Base-by-base conservation (phyloP, 1,284 basidiomycete species). In the Gastroboletus turbinatus region DNA sequence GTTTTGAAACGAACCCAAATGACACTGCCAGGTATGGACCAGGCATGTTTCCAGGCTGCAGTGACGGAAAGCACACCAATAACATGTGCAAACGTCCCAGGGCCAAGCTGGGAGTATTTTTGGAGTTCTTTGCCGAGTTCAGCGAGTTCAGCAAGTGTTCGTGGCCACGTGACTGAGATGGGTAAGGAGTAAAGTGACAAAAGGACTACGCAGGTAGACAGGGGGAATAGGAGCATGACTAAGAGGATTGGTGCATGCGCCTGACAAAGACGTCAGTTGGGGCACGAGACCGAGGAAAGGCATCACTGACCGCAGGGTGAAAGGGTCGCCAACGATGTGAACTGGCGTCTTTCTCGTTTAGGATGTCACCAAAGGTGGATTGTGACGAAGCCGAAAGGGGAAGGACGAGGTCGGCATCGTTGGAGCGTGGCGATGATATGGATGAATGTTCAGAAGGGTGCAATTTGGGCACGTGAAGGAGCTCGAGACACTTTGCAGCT, bases 21-120 rank as follows among this genome's bases (percentile, higher is more conserved):
- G 52, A 95, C 92, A 59, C 91, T 93, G 6, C 93, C 93, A 5
- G 93, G 93, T 49, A 96, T 83, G 58, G 92, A 94, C 93, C 93
- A 96, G 8, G 93, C 92, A 70, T 96, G 94, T 74, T 94, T 96
- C 92, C 92, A 96, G 35, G 92, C 78, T 3, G 91, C 90, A 21
- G 89, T 85, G n/a, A 93, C 79, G 36, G 88, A 85, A 65, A 96
- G 80, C 38, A 94, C 92, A n/a, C 80, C 84, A 45, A 95, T 71
- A 45, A 92, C 87, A 69, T 92, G 90, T 5, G 81, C 79, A 55
- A 84, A 76, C 17, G 85, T 81, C 2, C 71, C 75, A 16, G 76
- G 64, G 6, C 88, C 88, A 58, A 86, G 88, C 65, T 87, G 85
- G 5, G 88, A 83, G 68, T 92, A 92, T 44, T 80, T 82, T 63